These are phyloP conservation scores for Saururus chinensis DNA, from an alignment of 164 flowering plant genomes.

Conservation along the genomic window DNA sequence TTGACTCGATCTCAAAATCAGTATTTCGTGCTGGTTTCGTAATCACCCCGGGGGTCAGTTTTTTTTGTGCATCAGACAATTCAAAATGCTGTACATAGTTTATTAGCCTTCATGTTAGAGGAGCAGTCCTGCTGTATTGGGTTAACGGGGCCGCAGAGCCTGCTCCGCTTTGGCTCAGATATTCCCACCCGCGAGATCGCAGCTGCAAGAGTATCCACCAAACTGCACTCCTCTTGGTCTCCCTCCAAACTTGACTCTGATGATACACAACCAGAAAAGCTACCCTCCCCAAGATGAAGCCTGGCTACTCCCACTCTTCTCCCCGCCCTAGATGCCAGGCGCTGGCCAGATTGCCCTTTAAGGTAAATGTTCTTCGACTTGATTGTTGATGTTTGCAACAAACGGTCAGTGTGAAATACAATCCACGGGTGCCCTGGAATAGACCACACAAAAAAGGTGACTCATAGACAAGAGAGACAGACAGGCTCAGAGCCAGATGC, in stretches of 20 bases:
- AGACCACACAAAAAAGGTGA: too few relatives aligned
- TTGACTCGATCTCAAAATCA: background rate
- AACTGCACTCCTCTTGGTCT: constrained; percentile 46
- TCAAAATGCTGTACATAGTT: constrained; percentile 92
- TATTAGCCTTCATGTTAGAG: constrained; percentile 62
- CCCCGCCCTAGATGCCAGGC: constrained; percentile 6
- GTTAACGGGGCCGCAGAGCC: constrained; percentile 49
- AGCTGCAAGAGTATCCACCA: constrained; percentile 72
- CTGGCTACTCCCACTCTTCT: background rate
- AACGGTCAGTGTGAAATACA: constrained; percentile 62
- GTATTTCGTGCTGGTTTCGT: background rate
- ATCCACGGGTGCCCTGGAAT: constrained; percentile 98
- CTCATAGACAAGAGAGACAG: background rate
- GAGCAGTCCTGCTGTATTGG: constrained; percentile 69
- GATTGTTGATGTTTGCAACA: constrained; percentile 36
- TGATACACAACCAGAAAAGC: background rate
- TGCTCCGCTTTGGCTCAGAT: constrained; percentile 82
- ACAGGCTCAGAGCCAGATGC: too few relatives aligned
- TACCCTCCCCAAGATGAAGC: background rate
- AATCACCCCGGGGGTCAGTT: background rate
- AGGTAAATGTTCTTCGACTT: constrained; percentile 39
- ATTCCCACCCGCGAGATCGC: constrained; percentile 80
- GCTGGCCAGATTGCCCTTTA: constrained; percentile 12
- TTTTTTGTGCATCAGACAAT: constrained; percentile 1
- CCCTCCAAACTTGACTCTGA: constrained; percentile 18